Evolutionary conservation across 2,329 filamentous ascomycete genomes (phyloP).

Genomic region (Endocalyx cinctus): DNA sequence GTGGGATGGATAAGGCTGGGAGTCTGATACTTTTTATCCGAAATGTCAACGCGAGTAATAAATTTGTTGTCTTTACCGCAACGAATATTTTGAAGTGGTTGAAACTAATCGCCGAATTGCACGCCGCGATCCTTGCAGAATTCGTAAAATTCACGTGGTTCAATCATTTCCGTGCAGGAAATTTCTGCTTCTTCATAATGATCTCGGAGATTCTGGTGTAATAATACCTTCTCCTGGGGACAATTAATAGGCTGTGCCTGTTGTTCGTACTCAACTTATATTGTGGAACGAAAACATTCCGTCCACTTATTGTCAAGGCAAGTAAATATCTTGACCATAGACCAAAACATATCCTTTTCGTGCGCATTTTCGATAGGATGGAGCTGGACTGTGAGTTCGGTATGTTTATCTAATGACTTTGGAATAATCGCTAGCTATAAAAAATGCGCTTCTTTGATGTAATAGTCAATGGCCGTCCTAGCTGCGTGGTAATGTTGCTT

Average conservation of each 20-base stretch:
- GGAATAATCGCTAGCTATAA: not conserved
- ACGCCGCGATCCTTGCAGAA: no score
- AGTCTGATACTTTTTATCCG: not conserved
- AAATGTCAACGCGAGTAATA: not conserved
- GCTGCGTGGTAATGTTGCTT: not conserved
- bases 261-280: not conserved
- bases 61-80: not conserved
- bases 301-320: not conserved
- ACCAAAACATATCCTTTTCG: not conserved
- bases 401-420: not conserved
- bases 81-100: no score
- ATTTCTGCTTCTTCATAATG: not conserved
- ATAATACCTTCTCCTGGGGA: not conserved
- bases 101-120: no score
- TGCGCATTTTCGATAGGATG: not conserved
- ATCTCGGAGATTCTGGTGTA: not conserved
- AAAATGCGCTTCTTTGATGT: not conserved
- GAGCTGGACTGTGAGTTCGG: not conserved
- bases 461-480: not conserved
- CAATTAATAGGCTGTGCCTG: not conserved
- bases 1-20: not conserved
- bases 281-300: not conserved
- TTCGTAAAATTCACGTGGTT: no score
- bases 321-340: not conserved
- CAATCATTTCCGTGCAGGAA: not conserved